Base-by-base conservation (phyloP, 768 basidiomycete genomes). In the Leccinum subgranulosum region DNA sequence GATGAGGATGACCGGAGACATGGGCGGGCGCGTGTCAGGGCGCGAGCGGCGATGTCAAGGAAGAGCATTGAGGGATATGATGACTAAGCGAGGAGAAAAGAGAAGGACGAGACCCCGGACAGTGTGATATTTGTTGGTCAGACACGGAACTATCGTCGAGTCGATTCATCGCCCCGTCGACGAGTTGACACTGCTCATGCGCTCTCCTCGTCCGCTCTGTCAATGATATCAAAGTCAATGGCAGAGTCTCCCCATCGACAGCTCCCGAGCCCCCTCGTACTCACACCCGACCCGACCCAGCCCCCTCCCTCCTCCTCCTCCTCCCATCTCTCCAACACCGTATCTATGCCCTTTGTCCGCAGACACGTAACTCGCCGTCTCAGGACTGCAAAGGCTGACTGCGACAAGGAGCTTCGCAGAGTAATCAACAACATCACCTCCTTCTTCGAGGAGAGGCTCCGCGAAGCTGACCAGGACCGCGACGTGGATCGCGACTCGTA, bases 361-460 rank as follows among this genome's bases (percentile, higher is more conserved):
- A 85, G 93, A 55, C 95, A 98, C 77, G 92, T 98, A 66, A 92
- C 90, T 39, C 85, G 93, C 61, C 87, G 97, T 57, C 85, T 98
- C 74, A 90, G 87, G 77, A 89, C 88, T 4, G 94, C 96, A 57
- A 98, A 99, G 79, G 85, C 90, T 51, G 91, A 92, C 62, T 99
- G 96, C 79, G 94, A 99, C 83, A 91, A 90, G 79, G 94, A 97
- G 74, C 84, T 99, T 9, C 87, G 88, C 68, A 88, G 93, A 69
- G 90, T 98, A 69, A 93, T 95, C 58, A 88, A 92, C 74, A 92
- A 87, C 59, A 94, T 99, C 78, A 96, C 96, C 61, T 74, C 85
- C 39, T 98, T 94, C 75, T 96, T 97, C 64, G 96, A 99, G 76
- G 90, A 94, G 69, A 84, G 88, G 65, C 81, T 96, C 36, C 80